Conservation (phyloP, 139 green algal species). For the Astrephomene gubernaculifera region DNA sequence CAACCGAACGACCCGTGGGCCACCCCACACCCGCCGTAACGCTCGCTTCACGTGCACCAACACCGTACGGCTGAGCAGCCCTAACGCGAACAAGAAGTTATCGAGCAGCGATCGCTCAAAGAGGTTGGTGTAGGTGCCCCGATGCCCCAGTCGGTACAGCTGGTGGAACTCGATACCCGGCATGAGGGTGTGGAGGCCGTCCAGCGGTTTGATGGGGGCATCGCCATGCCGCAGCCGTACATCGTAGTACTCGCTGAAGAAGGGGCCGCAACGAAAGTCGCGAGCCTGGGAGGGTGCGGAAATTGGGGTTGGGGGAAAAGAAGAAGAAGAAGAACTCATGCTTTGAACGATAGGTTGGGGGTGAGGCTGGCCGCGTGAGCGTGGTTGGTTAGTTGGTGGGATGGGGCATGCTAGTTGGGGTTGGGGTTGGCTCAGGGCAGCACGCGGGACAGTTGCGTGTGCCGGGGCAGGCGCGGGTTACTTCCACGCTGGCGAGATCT, state of each 20-base stretch:
- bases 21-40: not conserved
- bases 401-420: no score
- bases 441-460: no score
- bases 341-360: no score
- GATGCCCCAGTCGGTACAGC: constrained; percentile 1
- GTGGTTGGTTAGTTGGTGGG: no score
- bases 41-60: not conserved
- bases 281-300: not conserved
- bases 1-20: not conserved
- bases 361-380: no score
- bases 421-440: no score
- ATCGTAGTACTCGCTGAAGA: constrained; percentile 3
- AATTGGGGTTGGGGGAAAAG: no score
- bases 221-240: constrained; percentile 1
- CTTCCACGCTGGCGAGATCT: no score
- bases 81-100: not conserved
- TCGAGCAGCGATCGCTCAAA: not conserved
- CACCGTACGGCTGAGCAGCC: not conserved
- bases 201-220: not conserved
- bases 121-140: not conserved
- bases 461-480: no score
- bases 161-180: constrained; percentile 26
- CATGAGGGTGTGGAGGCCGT: not conserved
- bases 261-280: constrained; percentile 9
- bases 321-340: no score